Base-by-base conservation (phyloP, 1,139 yeast species). In the Geotrichum siamense region DNA sequence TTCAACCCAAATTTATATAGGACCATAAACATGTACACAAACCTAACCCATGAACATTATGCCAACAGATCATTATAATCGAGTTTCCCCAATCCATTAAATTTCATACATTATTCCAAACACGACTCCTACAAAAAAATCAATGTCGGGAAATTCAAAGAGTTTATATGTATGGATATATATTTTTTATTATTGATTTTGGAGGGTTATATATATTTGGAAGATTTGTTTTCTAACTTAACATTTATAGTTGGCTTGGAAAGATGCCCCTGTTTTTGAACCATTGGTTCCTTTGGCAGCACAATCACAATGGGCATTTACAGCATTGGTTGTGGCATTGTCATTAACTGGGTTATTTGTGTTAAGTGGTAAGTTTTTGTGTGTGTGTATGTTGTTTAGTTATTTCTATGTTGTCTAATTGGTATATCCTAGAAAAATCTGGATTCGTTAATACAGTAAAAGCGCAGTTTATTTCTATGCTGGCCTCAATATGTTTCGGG, bases 401-500 rank as follows among this genome's bases (percentile, higher is more conserved):
- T 41, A 36, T 32, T 36, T 25, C 32, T 25, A 28, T 43, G 61
- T 58, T 3, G 45, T 60, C 43, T 54, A 56, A 31, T 26, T 54
- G 19, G 52, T 53, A n/a, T 38, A 50, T 23, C 58, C 54, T 34
- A 59, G 59, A 45, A 32, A 46, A 31, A 36, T 56, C 42, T 6
- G 46, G 46, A 2, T 30, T 48, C 4, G 26, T 31, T 3, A 62
- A 58, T 6, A 52, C 57, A 17, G 23, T 52, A 22, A 44, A 46
- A 38, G 53, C 57, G 21, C 38, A 60, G 10, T 13, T 53, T 5
- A 41, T 56, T 21, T 59, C 60, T 6, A 47, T 55, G 2, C 43
- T 55, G 1, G 67, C 67, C 1, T 61, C 68, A 2, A 23, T 58
- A 3, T 53, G 62, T 8, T 56, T 60, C 43, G 68, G 70, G 53